Percentiles rank a stretch among this genome's conserved stretches.
These are phyloP conservation scores for Gossypium aridum DNA, from an alignment of 441 rosid species.

Conservation along the genomic window DNA sequence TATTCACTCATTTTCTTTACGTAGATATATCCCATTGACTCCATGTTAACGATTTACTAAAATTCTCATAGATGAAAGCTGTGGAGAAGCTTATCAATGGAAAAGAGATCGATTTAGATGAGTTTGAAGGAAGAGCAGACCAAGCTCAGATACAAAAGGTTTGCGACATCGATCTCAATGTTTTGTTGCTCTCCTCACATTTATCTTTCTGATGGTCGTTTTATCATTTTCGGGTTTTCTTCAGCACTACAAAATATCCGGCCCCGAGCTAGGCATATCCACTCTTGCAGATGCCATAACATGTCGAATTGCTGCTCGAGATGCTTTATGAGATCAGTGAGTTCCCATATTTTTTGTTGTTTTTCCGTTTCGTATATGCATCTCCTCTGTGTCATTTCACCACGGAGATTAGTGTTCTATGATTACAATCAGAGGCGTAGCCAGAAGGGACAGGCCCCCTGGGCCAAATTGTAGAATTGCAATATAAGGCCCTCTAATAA, in stretches of 20 bases:
- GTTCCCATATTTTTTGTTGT: background rate
- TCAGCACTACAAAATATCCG: conserved; percentile 84
- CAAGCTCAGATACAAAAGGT: conserved; percentile 80
- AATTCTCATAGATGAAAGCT: conserved; percentile 46
- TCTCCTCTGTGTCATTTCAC: background rate
- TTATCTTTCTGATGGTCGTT: background rate
- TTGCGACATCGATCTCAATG: background rate
- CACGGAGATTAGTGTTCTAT: background rate
- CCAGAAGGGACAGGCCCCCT: too few species aligned
- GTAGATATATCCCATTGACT: background rate
- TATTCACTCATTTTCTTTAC: background rate
- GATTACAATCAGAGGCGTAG: background rate
- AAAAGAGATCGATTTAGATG: conserved; percentile 59
- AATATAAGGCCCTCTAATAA: too few species aligned
- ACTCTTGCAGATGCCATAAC: conserved; percentile 72
- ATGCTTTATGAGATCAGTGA: conserved; percentile 50
- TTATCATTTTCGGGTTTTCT: conserved; percentile 2
- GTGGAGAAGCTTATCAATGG: conserved; percentile 57
- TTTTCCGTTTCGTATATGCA: too few species aligned
- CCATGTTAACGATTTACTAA: background rate
- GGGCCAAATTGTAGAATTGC: too few species aligned
- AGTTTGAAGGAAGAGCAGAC: conserved; percentile 57
- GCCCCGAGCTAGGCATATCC: conserved; percentile 54
- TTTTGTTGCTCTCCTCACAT: background rate
- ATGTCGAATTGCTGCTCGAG: conserved; percentile 78